phyloP scores from a whole-genome alignment of 306 rosid genomes.

The Herpetospermum pedunculosum region DNA sequence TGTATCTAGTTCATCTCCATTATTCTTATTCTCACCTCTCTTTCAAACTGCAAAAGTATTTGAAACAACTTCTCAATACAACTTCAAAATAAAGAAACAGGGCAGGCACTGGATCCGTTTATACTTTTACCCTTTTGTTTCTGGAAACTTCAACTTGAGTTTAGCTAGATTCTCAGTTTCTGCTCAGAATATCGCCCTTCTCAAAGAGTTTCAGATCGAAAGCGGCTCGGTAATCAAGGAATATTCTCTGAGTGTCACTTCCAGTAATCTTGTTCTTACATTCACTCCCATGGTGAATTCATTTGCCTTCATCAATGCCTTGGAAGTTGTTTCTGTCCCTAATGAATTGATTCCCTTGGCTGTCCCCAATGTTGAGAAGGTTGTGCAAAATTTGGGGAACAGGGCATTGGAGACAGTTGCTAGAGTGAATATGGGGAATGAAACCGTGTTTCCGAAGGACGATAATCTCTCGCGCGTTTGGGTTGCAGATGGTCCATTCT shows the following conservation, averaged over 20 bases:
- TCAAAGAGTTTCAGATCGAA: constrained; percentile 26
- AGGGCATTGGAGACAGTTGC: constrained; percentile 41
- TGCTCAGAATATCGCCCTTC: constrained; percentile 38
- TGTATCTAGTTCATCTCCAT: constrained; percentile 9
- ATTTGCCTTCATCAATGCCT: constrained; percentile 54
- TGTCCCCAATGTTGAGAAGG: constrained; percentile 18
- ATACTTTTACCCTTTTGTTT: constrained; percentile 39
- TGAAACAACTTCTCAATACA: constrained; percentile 29
- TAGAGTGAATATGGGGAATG: constrained; percentile 64
- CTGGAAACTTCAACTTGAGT: constrained; percentile 27
- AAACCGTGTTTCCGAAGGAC: constrained; percentile 21
- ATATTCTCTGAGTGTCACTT: constrained; percentile 36
- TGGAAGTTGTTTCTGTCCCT: constrained; percentile 48
- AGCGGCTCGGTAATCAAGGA: constrained; percentile 25
- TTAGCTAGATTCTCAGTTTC: constrained; percentile 50
- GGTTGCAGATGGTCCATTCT: constrained; percentile 32
- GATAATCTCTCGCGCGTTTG: constrained; percentile 49
- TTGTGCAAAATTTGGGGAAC: constrained; percentile 14
- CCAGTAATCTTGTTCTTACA: constrained; percentile 27
- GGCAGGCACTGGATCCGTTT: constrained; percentile 65
- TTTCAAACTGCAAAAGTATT: constrained; percentile 45
- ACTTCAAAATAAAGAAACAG: constrained; percentile 29
- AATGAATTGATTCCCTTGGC: constrained; percentile 30
- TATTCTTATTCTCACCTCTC: constrained; percentile 24
- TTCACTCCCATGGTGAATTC: constrained; percentile 42